Conservation (phyloP, 2,329 filamentous ascomycete species). For the Cladosporium sp. region DNA sequence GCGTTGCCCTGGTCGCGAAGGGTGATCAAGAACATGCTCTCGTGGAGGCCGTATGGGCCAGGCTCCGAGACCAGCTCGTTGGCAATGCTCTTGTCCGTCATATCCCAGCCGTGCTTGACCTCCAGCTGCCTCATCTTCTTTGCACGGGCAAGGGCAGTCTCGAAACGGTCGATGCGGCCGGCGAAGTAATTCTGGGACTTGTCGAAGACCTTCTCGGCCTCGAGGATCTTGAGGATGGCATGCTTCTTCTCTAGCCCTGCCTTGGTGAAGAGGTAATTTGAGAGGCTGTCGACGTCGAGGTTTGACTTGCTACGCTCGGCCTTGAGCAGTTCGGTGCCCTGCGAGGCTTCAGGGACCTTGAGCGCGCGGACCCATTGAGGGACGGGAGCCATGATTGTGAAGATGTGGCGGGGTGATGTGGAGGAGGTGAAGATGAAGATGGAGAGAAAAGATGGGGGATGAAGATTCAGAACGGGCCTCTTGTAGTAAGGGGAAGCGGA, state of each 20-base stretch:
- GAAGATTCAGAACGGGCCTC: not conserved
- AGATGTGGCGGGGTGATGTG: not conserved
- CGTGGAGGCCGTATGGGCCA: conserved; percentile 72
- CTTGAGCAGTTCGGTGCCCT: conserved; percentile 68
- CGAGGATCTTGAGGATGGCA: conserved; percentile 63
- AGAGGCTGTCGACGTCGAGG: conserved; percentile 66
- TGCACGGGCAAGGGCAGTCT: conserved; percentile 66
- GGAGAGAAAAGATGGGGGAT: not conserved
- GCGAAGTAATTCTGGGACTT: conserved; percentile 77
- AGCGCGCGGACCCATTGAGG: conserved; percentile 68
- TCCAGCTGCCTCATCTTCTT: conserved; percentile 69
- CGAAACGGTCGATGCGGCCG: conserved; percentile 67
- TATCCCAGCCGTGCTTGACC: conserved; percentile 65
- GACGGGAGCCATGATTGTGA: conserved; percentile 40
- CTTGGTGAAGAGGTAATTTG: conserved; percentile 68
- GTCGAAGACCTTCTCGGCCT: conserved; percentile 70
- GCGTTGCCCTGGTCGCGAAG: conserved; percentile 70
- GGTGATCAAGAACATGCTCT: conserved; percentile 69
- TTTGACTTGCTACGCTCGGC: conserved; percentile 68
- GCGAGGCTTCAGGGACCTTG: conserved; percentile 61
- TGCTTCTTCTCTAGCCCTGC: conserved; percentile 62
- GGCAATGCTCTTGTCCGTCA: conserved; percentile 64
- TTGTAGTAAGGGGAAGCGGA: conserved; percentile 3
- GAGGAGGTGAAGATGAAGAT: not conserved
- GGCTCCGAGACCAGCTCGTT: conserved; percentile 71